Evolutionary conservation across 2,329 filamentous ascomycete species (phyloP), one percentile per base, ranked within the genome.

Genomic region (Chrysosphaeria jannelii): DNA sequence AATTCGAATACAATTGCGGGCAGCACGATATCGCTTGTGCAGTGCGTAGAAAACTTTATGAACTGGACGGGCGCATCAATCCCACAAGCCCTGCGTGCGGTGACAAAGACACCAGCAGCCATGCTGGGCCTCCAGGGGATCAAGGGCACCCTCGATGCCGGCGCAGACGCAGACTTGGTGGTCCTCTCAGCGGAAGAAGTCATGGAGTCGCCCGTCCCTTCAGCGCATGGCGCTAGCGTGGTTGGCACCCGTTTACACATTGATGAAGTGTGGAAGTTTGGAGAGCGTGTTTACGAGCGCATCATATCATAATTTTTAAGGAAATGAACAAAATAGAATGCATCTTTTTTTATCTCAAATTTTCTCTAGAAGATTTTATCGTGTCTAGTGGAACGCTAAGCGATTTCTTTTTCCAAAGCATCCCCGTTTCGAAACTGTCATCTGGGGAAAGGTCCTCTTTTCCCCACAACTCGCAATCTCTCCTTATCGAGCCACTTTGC

Each of bases 241-340:
- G 22, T 25, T 20, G 29, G 17, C 6, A 32, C 28, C 38, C 52
- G 50, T 27, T 44, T 81, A 19, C 47, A 55, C 8, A 50, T 78
- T n/a, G 65, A 74, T 28, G 58, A 74, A 42, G 69, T 76, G 11
- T 78, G 69, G 70, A 78, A 78, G 44, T 75, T 75, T 47, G 70
- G 71, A 5, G 44, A 44, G 17, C 47, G 50, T 31, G 52, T 68
- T 3, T 26, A 31, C 25, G 16, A 31, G 23, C 25, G 27, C n/a
- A n/a, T n/a, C n/a, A n/a, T n/a, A n/a, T n/a, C n/a, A n/a, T n/a
- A n/a, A 14, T 15, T 12, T 10, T 20, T 6, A 5, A 19, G 17
- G 10, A 6, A n/a, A 16, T 19, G 18, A 14, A 24, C 11, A 10
- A 4, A 24, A 19, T 24, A 24, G 12, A 14, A 10, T 15, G 9